Conservation (phyloP, 2,329 filamentous ascomycete species). For the Clonostachys sp. region DNA sequence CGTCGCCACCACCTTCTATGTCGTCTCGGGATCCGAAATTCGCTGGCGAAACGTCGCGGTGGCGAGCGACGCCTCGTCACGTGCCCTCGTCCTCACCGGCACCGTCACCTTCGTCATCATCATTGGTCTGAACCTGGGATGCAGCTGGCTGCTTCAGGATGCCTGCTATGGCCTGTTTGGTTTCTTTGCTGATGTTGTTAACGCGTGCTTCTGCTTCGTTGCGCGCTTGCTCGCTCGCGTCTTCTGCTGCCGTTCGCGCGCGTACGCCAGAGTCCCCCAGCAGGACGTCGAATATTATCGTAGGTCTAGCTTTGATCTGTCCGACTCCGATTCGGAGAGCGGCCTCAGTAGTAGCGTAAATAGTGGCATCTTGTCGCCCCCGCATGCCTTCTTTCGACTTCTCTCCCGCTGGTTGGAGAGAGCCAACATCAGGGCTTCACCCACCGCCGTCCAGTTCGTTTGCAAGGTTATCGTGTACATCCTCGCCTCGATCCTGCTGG, state of each 20-base stretch:
- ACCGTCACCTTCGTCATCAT: slow-evolving; percentile 10
- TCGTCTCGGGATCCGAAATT: slow-evolving; percentile 22
- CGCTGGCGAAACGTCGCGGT: slow-evolving; percentile 25
- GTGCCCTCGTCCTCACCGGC: slow-evolving; percentile 20
- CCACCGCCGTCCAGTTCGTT: too few relatives aligned
- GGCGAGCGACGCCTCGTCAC: slow-evolving; percentile 19
- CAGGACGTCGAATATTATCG: too few relatives aligned
- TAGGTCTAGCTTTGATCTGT: too few relatives aligned
- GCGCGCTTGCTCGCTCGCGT: not conserved
- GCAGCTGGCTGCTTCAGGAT: not conserved
- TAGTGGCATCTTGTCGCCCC: too few relatives aligned
- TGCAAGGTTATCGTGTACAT: too few relatives aligned
- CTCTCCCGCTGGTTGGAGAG: too few relatives aligned
- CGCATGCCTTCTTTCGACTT: too few relatives aligned
- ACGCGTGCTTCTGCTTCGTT: slow-evolving; percentile 10
- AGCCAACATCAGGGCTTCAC: too few relatives aligned
- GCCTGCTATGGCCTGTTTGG: slow-evolving; percentile 7
- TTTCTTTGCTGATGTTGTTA: slow-evolving; percentile 15
- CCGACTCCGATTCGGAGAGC: too few relatives aligned
- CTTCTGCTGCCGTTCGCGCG: slow-evolving; percentile 9
- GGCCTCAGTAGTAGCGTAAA: too few relatives aligned
- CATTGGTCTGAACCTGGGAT: not conserved
- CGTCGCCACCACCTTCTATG: slow-evolving; percentile 14
- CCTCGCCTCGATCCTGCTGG: not conserved
- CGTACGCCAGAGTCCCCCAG: too few relatives aligned